Percentiles rank a stretch among this genome's conserved stretches.
phyloP scores from a whole-genome alignment of 495 filamentous ascomycete species.

The Penicillium longicatenatum region DNA sequence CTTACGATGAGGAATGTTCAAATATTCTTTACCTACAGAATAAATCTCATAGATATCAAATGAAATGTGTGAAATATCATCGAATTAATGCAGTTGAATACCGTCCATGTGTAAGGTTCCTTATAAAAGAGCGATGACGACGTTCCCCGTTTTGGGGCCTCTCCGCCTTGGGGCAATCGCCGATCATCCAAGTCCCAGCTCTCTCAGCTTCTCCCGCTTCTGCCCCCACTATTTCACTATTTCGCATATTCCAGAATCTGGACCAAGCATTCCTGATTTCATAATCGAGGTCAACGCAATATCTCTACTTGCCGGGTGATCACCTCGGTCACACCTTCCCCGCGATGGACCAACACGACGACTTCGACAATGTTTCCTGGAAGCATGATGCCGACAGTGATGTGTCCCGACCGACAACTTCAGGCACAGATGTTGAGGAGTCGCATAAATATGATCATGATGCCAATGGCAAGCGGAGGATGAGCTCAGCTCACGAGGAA shows the following conservation, averaged over 20 bases:
- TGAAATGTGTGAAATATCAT: neutral
- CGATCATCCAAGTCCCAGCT: slow-evolving; percentile 30
- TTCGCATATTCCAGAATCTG: slow-evolving; percentile 2
- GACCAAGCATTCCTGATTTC: neutral
- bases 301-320: slow-evolving; percentile 15
- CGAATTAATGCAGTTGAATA: too few species aligned
- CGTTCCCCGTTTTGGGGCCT: slow-evolving; percentile 26
- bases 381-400: slow-evolving; percentile 55
- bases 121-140: slow-evolving; percentile 25
- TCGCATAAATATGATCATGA: slow-evolving; percentile 33
- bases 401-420: slow-evolving; percentile 49
- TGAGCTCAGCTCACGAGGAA: slow-evolving; percentile 47
- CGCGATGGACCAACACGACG: slow-evolving; percentile 55
- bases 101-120: neutral
- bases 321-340: slow-evolving; percentile 23
- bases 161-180: slow-evolving; percentile 33
- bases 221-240: slow-evolving; percentile 7
- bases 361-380: slow-evolving; percentile 63
- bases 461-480: slow-evolving; percentile 55
- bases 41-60: neutral
- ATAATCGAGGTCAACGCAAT: slow-evolving; percentile 3
- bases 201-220: slow-evolving; percentile 20
- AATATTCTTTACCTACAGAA: neutral
- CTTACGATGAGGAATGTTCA: slow-evolving; percentile 9
- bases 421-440: slow-evolving; percentile 46